phyloP scores from a whole-genome alignment of 2,329 filamentous ascomycete genomes.

The Cephalotrichum gorgonifer region DNA sequence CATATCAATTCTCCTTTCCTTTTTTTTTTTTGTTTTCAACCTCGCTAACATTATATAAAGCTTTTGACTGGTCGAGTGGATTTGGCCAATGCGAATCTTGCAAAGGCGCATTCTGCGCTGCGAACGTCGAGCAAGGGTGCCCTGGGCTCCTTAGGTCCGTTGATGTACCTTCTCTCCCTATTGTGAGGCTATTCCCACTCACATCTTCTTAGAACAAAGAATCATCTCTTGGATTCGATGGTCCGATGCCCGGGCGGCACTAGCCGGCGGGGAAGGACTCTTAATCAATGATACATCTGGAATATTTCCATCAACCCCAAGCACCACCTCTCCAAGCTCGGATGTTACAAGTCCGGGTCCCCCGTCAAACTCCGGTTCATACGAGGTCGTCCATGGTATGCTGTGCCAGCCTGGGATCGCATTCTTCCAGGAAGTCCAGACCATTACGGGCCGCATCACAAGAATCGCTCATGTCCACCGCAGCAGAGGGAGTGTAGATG shows the following conservation, averaged over 20 bases:
- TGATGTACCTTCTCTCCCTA: constrained; percentile 37
- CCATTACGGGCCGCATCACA: constrained; percentile 45
- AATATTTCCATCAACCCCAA: neutral
- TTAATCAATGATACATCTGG: constrained; percentile 32
- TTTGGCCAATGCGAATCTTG: neutral
- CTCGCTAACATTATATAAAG: neutral
- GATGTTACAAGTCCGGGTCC: constrained; percentile 7
- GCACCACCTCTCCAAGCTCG: neutral
- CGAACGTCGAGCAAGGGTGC: neutral
- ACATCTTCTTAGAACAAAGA: neutral
- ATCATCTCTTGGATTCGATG: constrained; percentile 35
- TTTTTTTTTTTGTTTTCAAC: no score
- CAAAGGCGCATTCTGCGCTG: neutral
- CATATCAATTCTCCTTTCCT: no score
- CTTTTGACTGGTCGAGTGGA: constrained; percentile 1
- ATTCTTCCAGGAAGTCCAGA: constrained; percentile 48
- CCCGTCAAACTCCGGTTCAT: constrained; percentile 14
- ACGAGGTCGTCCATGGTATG: constrained; percentile 42
- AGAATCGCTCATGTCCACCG: constrained; percentile 47
- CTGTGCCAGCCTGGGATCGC: constrained; percentile 42
- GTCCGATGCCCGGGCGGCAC: constrained; percentile 43
- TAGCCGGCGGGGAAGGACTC: constrained; percentile 43
- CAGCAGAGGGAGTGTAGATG: constrained; percentile 42
- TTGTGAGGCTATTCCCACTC: constrained; percentile 12
- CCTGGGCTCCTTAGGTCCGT: constrained; percentile 19